These are phyloP conservation scores for Pseudofabraea citricarpa DNA, from an alignment of 2,329 filamentous ascomycete species.

Conservation along the genomic window DNA sequence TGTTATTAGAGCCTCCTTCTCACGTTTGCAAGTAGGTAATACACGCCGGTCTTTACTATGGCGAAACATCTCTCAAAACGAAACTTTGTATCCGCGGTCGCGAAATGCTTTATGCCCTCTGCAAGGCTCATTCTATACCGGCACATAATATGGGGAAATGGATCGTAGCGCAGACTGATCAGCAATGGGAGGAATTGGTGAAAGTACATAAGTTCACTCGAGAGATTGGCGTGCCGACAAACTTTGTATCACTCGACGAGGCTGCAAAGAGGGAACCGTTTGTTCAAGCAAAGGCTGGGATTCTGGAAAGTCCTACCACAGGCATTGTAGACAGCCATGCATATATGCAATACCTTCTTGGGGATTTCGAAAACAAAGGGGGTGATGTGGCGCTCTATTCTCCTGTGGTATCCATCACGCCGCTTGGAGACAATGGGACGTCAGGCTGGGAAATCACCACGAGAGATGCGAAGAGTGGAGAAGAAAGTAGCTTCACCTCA, in stretches of 20 bases:
- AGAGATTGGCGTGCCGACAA: conserved; percentile 58
- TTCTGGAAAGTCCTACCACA: conserved; percentile 79
- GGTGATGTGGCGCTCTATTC: conserved; percentile 70
- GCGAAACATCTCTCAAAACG: conserved; percentile 70
- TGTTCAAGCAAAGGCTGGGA: conserved; percentile 65
- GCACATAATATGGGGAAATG: conserved; percentile 82
- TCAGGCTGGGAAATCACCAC: conserved; percentile 67
- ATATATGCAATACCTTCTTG: conserved; percentile 76
- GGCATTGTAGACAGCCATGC: conserved; percentile 88
- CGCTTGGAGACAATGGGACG: conserved; percentile 35
- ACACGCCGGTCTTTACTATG: conserved; percentile 77
- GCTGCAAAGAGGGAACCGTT: conserved; percentile 64
- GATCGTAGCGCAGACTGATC: conserved; percentile 81
- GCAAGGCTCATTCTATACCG: conserved; percentile 59
- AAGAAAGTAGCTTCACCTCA: conserved; percentile 58
- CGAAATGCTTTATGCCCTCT: conserved; percentile 74
- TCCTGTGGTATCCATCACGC: conserved; percentile 51
- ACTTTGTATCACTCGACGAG: conserved; percentile 62
- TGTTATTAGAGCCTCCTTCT: background rate
- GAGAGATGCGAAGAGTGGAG: conserved; percentile 39
- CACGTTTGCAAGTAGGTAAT: conserved; percentile 60
- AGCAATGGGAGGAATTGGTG: conserved; percentile 49
- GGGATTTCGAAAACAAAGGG: conserved; percentile 70
- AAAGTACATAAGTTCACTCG: conserved; percentile 41
- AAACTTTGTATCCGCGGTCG: conserved; percentile 75